Evolutionary conservation across 73 alveolate species (phyloP).

Genomic region (Symbiodinium pilosum): DNA sequence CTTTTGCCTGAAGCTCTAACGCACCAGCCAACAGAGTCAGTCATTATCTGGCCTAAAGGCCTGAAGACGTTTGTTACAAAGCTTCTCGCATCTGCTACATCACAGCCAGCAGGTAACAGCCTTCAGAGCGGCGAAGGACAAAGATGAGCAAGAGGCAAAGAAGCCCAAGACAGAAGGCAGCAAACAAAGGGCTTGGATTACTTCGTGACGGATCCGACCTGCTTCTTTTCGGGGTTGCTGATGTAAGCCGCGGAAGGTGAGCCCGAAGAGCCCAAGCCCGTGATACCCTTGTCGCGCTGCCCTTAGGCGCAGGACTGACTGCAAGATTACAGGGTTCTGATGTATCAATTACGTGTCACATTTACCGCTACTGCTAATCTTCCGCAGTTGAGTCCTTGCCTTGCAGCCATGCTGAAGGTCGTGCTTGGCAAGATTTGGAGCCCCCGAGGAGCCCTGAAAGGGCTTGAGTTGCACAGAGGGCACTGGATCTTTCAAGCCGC

Average conservation of each 20-base stretch:
- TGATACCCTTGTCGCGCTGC: conserved; percentile 33
- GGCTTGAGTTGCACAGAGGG: background rate
- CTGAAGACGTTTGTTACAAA: background rate
- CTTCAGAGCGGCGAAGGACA: conserved; percentile 70
- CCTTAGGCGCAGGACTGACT: background rate
- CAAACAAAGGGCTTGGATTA: background rate
- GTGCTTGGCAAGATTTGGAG: conserved; percentile 53
- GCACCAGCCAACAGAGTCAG: too few species aligned
- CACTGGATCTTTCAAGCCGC: background rate
- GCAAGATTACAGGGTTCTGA: background rate
- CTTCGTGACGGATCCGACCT: background rate
- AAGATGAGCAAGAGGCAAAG: conserved; percentile 82
- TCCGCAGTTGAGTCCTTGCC: background rate
- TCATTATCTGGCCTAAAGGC: too few species aligned
- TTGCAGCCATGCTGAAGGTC: background rate
- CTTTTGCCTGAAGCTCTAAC: too few species aligned
- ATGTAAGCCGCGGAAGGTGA: background rate
- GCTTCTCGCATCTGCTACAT: background rate
- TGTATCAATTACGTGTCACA: background rate
- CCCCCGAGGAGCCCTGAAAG: background rate
- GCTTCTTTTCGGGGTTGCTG: too few species aligned
- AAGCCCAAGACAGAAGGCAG: conserved; percentile 87
- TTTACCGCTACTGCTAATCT: background rate
- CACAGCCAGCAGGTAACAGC: conserved; percentile 39
- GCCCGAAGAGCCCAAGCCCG: conserved; percentile 72